Evolutionary conservation across 2,329 filamentous ascomycete species (phyloP).

Genomic region (Colletotrichum lentis): DNA sequence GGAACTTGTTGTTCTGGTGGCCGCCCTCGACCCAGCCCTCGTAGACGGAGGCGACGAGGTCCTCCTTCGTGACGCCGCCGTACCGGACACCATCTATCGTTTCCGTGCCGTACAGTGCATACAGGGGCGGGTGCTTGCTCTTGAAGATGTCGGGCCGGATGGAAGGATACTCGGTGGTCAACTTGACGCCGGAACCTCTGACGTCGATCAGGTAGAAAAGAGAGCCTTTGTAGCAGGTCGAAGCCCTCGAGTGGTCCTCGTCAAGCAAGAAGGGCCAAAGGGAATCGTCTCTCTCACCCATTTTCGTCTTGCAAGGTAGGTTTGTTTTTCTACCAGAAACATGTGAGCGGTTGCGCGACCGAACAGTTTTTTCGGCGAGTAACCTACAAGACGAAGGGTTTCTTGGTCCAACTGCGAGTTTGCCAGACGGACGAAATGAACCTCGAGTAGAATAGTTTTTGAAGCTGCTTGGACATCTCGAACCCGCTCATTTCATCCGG

Average conservation of each 20-base stretch:
- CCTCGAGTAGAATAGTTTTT: slow-evolving; percentile 19
- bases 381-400: slow-evolving; percentile 20
- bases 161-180: slow-evolving; percentile 9
- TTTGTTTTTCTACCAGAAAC: background rate
- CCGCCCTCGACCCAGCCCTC: slow-evolving; percentile 9
- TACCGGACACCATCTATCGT: slow-evolving; percentile 4
- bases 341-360: background rate
- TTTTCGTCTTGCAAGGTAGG: slow-evolving; percentile 12
- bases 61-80: slow-evolving; percentile 22
- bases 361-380: background rate
- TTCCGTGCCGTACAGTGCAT: background rate
- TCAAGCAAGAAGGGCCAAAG: slow-evolving; percentile 16
- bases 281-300: background rate
- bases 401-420: background rate
- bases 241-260: slow-evolving; percentile 7
- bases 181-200: slow-evolving; percentile 1
- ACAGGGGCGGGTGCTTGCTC: slow-evolving; percentile 8
- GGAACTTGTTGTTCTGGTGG: slow-evolving; percentile 14
- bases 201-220: slow-evolving; percentile 21
- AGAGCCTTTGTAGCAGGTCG: slow-evolving; percentile 9
- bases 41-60: slow-evolving; percentile 12
- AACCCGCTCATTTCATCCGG: slow-evolving; percentile 11
- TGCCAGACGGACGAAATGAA: slow-evolving; percentile 14
- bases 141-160: slow-evolving; percentile 5
- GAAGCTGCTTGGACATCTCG: slow-evolving; percentile 16